Evolutionary conservation across 768 basidiomycete species (phyloP), one percentile per base, ranked within the genome.

Genomic region (Tricholoma sp.): DNA sequence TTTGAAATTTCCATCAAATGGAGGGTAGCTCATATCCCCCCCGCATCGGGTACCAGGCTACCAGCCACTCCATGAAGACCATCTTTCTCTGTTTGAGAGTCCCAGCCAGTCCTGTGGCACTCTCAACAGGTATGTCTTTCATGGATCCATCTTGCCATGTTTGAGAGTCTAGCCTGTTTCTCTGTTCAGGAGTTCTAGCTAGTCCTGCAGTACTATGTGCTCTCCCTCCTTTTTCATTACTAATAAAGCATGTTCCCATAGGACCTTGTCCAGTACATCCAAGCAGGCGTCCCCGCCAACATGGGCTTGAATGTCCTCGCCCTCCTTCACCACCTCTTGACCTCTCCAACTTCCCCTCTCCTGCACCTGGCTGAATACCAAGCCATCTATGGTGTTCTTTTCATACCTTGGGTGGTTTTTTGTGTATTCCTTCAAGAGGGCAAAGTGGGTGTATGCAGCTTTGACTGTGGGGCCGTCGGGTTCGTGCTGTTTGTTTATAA

Each of bases 221-320:
- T 51, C n/a, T 18, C 19, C n/a, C 34, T 16, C 12, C 43, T 16
- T 14, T 2, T 14, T 22, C 31, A 11, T 32, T 32, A 9, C 1
- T 19, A 11, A 22, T 43, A 1, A 39, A 32, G 58, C 21, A 3
- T 53, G 14, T 12, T 49, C 3, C 41, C 24, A 7, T 32, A 88
- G 80, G 94, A 96, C 70, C 62, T 88, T 4, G 86, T 93, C 7
- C 86, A 91, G 64, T 85, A 94, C 66, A 92, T 96, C 53, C 79
- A 94, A 66, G 72, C 82, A 5, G 95, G 95, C 10, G 89, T 92
- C 27, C 16, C 47, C 21, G 31, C 47, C 79, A 88, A 97, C 72
- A 94, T 98, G 85, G 94, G 81, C 19, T 89, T 92, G 58, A 97
- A 97, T 61, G 79, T 85, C 2, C 83, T 95, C 12, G 89, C 89